Evolutionary conservation across 2,329 filamentous ascomycete species (phyloP), one percentile per base, ranked within the genome.

Genomic region (Colletotrichum sp.): DNA sequence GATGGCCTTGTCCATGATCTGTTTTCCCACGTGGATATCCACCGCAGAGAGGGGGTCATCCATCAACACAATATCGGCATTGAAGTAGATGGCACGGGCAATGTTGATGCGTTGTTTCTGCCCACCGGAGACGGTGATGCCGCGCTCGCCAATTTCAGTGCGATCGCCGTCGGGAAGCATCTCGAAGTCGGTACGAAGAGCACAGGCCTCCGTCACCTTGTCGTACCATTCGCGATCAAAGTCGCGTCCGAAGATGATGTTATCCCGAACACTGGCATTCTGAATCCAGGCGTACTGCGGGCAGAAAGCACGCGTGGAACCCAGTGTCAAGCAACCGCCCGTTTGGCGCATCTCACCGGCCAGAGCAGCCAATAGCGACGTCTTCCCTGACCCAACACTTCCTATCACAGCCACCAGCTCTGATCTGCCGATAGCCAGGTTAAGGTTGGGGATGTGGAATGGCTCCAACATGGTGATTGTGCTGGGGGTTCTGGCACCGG

Each of bases 211-310:
- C 32, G 98, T 88, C 18, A 98, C 95, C 63, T 94, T 86, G 64
- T 93, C 90, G 81, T 98, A 97, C 96, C 96, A 98, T 4, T 87
- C 85, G 71, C 89, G 89, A 69, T 97, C 89, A 84, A 93, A 90
- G 0, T 92, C 90, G 79, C 95, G 96, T 13, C 96, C 96, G 81
- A 98, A 98, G 0, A 95, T 85, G 76, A 98, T 97, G 81, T 98
- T 98, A 34, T 98, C 92, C 76, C 92, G 92, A 5, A 98, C 90
- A 1, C 93, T 95, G 0, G 95, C 90, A 81, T 98, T 98, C 82
- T 98, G 96, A 66, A 98, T 98, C 96, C 96, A 98, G 0, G 96
- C 95, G 81, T 98, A 98, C 82, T 98, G 96, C 0, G 96, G 96
- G 78, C 96, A 98, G 80, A 98, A 98, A 0, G 96, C 95, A 76